Conservation (phyloP, 768 basidiomycete genomes). For the Mycena latifolia region DNA sequence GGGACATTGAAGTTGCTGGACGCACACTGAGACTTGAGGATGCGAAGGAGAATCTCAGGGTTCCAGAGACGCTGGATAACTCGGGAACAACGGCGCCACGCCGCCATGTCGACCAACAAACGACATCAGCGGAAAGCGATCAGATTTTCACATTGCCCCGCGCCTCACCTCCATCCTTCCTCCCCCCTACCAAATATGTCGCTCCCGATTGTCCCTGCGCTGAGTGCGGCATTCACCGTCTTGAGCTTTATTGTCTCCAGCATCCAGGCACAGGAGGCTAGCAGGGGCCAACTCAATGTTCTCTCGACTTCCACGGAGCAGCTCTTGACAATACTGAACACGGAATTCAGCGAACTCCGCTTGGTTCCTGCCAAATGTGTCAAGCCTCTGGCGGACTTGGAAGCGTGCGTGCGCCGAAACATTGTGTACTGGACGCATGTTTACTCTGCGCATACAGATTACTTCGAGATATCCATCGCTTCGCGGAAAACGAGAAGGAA, state of each 20-base stretch:
- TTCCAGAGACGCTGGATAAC: too few relatives aligned
- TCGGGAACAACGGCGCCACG: too few relatives aligned
- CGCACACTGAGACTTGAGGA: too few relatives aligned
- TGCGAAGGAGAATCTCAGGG: too few relatives aligned
- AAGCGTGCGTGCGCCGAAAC: not conserved
- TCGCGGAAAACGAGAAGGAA: not conserved
- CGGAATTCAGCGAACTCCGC: constrained; percentile 19
- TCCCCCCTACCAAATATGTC: too few relatives aligned
- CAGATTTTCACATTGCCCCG: too few relatives aligned
- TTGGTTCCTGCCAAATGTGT: constrained; percentile 7
- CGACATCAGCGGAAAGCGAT: too few relatives aligned
- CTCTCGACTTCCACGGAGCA: constrained; percentile 1
- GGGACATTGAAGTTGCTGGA: too few relatives aligned
- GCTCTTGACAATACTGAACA: constrained; percentile 26
- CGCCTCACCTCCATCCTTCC: too few relatives aligned
- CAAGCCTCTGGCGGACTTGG: constrained; percentile 7
- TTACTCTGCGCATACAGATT: not conserved
- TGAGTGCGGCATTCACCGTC: constrained; percentile 4
- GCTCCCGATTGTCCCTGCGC: not conserved
- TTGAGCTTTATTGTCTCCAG: constrained; percentile 2
- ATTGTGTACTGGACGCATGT: too few relatives aligned
- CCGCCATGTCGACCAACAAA: too few relatives aligned
- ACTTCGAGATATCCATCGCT: not conserved
- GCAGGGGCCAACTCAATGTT: constrained; percentile 17
- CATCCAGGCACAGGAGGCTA: not conserved